Conservation (phyloP, 2,329 filamentous ascomycete genomes). For the Dissoconium aciculare region DNA sequence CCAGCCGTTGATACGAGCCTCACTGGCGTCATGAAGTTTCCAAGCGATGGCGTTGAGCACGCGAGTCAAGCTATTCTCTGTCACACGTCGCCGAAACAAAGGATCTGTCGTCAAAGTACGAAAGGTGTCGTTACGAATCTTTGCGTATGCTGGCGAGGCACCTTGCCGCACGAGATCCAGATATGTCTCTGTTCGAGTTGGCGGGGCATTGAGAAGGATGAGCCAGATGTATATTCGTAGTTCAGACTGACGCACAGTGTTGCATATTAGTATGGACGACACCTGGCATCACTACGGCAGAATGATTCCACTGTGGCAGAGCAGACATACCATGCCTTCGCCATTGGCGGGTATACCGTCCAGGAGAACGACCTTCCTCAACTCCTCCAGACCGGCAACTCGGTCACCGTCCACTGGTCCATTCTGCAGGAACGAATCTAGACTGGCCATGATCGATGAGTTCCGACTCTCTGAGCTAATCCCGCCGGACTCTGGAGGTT, state of each 20-base stretch:
- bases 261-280: neutral
- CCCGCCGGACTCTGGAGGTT: no score
- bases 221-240: conserved; percentile 93
- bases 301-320: no score
- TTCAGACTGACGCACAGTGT: conserved; percentile 63
- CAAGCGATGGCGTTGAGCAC: conserved; percentile 90
- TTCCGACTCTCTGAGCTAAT: no score
- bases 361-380: conserved; percentile 58
- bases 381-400: conserved; percentile 49
- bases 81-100: conserved; percentile 89
- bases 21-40: conserved; percentile 69
- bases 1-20: conserved; percentile 41
- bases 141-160: conserved; percentile 84
- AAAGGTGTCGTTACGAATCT: conserved; percentile 97
- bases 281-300: conserved; percentile 1
- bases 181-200: conserved; percentile 75
- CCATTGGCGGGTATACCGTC: conserved; percentile 62
- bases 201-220: conserved; percentile 74
- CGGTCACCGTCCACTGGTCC: conserved; percentile 62
- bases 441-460: conserved; percentile 26
- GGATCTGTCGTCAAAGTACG: conserved; percentile 91
- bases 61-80: conserved; percentile 85
- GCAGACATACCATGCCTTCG: conserved; percentile 59
- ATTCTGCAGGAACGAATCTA: conserved; percentile 67
- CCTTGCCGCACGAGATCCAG: conserved; percentile 82